A percentile compares a stretch with the other conserved stretches of the same genome.
Evolutionary conservation across 116 monocot species (phyloP).

Genomic region (Iris pallida): DNA sequence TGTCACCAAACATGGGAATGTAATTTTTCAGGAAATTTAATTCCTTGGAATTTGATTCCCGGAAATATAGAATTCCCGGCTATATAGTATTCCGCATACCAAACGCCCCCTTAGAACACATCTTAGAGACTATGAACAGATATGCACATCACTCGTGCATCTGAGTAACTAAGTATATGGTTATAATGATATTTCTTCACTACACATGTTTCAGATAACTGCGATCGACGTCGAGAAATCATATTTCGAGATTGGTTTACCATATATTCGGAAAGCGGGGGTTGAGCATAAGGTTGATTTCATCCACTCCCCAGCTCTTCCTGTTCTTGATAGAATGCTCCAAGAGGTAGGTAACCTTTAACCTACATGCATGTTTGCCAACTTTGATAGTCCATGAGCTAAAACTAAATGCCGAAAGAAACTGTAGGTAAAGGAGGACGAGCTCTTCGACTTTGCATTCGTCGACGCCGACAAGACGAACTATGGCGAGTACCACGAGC

Average conservation of each 20-base stretch:
- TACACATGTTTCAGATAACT: slow-evolving; percentile 1
- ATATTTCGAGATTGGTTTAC: slow-evolving; percentile 11
- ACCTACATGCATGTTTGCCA: neutral
- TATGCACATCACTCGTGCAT: too few relatives aligned
- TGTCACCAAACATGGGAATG: too few relatives aligned
- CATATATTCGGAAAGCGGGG: slow-evolving; percentile 21
- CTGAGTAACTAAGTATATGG: too few relatives aligned
- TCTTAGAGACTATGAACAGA: neutral
- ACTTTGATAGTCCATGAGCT: too few relatives aligned
- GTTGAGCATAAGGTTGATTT: slow-evolving; percentile 23
- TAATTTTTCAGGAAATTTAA: too few relatives aligned
- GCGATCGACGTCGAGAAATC: slow-evolving; percentile 13
- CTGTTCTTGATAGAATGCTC: slow-evolving; percentile 13
- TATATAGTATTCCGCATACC: too few relatives aligned
- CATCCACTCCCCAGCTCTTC: slow-evolving; percentile 19
- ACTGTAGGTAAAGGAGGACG: neutral
- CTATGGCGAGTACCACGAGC: slow-evolving; percentile 6
- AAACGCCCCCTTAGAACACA: too few relatives aligned
- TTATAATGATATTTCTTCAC: too few relatives aligned
- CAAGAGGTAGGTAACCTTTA: neutral
- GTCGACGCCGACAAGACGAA: slow-evolving; percentile 14
- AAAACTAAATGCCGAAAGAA: too few relatives aligned
- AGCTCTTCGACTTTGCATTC: slow-evolving; percentile 11
- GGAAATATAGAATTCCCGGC: too few relatives aligned
- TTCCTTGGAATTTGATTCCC: too few relatives aligned